Evolutionary conservation across 2,329 filamentous ascomycete species (phyloP), one percentile per base, ranked within the genome.

Genomic region (Didymella keratinophila): DNA sequence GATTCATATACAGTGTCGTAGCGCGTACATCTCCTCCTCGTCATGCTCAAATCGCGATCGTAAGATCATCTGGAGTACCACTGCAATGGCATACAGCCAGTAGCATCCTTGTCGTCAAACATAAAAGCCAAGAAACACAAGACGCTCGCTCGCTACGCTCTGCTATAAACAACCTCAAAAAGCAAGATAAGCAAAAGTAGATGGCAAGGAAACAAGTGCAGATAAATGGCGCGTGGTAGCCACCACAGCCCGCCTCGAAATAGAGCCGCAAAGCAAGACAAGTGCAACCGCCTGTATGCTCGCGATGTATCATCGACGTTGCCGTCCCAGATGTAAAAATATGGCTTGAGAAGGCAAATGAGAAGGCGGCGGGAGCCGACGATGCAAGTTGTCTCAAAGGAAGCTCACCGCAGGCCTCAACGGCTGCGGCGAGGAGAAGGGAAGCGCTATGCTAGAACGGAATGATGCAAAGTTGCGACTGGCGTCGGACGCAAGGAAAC

Each of bases 371-470:
- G 60, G 58, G 63, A 66, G 59, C 69, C 71, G 69, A 71, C 66
- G 67, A 75, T 76, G 72, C 73, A 74, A 64, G 68, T 65, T 66
- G 67, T 74, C 72, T 42, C 36, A 57, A 53, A 49, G 39, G 42
- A 36, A 52, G 52, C 49, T 12, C 39, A 21, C 28, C 69, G 68
- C 72, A 20, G 36, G 36, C 16, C 9, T 20, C n/a, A 16, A 18
- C 32, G 30, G 14, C 30, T 11, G 18, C 20, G 63, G n/a, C 56
- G 55, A 65, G 69, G 49, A 69, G 68, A 74, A 74, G 57, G 60
- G 65, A 73, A 72, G 58, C 69, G 70, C 70, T 71, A 74, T 74
- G 71, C 71, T 70, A 62, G 67, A 67, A 66, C 61, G 46, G 57
- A 69, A 53, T 51, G 65, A 71, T 71, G 69, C 69, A 73, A 71